Base-by-base conservation (phyloP, 257 asterid genomes). In the Plantago ovata region DNA sequence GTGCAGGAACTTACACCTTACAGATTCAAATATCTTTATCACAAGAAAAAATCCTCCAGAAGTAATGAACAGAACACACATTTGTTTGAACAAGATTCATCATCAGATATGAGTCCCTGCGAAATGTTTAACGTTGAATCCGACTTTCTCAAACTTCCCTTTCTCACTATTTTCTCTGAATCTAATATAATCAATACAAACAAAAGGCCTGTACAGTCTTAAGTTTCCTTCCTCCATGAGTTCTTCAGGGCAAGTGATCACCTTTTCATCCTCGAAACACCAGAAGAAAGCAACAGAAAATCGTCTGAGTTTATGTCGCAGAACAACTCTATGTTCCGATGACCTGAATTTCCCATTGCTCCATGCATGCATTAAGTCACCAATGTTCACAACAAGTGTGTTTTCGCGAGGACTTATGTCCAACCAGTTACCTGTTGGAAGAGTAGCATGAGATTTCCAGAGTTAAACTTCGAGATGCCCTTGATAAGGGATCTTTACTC, bases 281-380 rank as follows among this genome's bases (percentile, higher is more conserved):
- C 90, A 79, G 71, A 83, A 84, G 72, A 84, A 84, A 42, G 93
- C 93, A 67, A 68, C 14, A 21, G 93, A 81, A 47, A 81, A 77
- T 40, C 86, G 81, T 33, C 24, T 46, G 23, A 52, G 59, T 7
- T 50, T 48, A 62, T 59, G 58, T 61, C 75, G 72, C 19, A 78
- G 67, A 56, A 84, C 60, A 7, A 84, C 88, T 65, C 84, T 70
- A 62, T 84, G 93, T 66, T 84, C 81, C 33, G 88, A 76, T 9
- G 84, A 84, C 67, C 80, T 67, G 41, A 81, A 68, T 20, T 53
- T 61, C 10, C 75, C 88, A 21, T 80, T 84, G 75, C 82, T 80
- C 88, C 88, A 84, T 9, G 93, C 93, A 60, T 84, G 79, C 84
- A 81, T 67, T 38, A 84, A 66, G 52, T 84, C 93, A 13, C 93